Conservation (phyloP, 495 filamentous ascomycete genomes). For the Aspergillus conjunctus region DNA sequence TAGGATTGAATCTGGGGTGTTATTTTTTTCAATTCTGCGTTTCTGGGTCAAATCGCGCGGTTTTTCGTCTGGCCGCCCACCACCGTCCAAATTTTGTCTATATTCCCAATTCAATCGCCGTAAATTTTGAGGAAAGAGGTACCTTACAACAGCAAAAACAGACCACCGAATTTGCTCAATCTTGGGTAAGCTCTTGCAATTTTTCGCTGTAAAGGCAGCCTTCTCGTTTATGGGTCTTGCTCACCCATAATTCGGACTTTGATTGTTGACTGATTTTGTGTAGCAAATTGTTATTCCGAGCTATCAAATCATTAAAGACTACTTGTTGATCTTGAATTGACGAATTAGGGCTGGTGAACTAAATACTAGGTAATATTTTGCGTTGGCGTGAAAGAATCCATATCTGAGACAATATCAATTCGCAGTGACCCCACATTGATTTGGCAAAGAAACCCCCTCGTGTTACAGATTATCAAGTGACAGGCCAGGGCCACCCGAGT, state of each 20-base stretch:
- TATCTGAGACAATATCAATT: slow-evolving; percentile 33
- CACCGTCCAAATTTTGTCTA: background rate
- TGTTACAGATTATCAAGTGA: slow-evolving; percentile 27
- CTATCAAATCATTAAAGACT: slow-evolving; percentile 2
- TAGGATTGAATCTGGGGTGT: slow-evolving; percentile 9
- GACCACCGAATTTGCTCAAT: too few relatives aligned
- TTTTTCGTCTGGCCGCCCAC: background rate
- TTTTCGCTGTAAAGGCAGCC: background rate
- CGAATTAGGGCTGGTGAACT: slow-evolving; percentile 9
- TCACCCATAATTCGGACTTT: background rate
- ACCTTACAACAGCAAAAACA: too few relatives aligned
- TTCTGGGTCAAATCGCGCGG: background rate
- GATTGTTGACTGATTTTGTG: slow-evolving; percentile 3
- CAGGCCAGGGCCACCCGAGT: slow-evolving; percentile 20
- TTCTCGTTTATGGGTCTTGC: background rate
- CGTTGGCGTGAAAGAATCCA: slow-evolving; percentile 15
- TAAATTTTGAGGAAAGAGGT: too few relatives aligned
- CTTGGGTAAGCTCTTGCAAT: background rate
- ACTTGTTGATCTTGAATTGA: slow-evolving; percentile 13
- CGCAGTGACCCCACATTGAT: slow-evolving; percentile 27
- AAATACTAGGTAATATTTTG: slow-evolving; percentile 15
- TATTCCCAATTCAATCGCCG: background rate
- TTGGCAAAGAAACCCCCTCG: slow-evolving; percentile 18
- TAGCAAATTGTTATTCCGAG: background rate
- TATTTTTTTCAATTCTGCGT: background rate